These are phyloP conservation scores for Acrocalymma vagum DNA, from an alignment of 2,329 filamentous ascomycete genomes.

Conservation along the genomic window DNA sequence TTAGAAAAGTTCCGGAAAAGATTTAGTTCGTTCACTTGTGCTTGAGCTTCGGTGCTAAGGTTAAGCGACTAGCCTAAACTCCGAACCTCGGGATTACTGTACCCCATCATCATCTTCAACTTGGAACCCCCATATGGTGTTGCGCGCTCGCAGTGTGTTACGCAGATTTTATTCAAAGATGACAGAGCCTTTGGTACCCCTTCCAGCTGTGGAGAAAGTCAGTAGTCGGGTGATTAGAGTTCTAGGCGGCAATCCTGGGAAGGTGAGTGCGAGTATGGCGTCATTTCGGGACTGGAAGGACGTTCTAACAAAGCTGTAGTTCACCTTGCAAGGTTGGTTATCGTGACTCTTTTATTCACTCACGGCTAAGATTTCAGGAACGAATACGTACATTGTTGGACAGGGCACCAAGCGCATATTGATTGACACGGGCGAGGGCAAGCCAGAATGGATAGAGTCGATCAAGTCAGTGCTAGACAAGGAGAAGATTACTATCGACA, in stretches of 20 bases:
- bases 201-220: constrained; percentile 80
- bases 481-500: constrained; percentile 74
- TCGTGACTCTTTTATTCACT: neutral
- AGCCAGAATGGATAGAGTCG: constrained; percentile 73
- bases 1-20: constrained; percentile 26
- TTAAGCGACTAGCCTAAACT: constrained; percentile 36
- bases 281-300: neutral
- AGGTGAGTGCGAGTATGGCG: constrained; percentile 58
- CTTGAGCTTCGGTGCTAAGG: constrained; percentile 28
- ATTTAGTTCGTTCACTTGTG: constrained; percentile 25
- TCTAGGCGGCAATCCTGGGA: constrained; percentile 88
- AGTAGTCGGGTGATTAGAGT: constrained; percentile 83
- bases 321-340: constrained; percentile 67
- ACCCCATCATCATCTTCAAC: too few species aligned
- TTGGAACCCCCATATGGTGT: too few species aligned
- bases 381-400: constrained; percentile 94
- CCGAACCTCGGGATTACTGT: constrained; percentile 23
- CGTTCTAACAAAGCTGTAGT: constrained; percentile 51
- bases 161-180: constrained; percentile 55
- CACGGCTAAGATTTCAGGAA: constrained; percentile 63
- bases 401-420: constrained; percentile 77
- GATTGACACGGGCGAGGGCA: constrained; percentile 90
- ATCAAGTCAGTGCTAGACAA: constrained; percentile 70
- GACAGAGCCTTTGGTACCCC: constrained; percentile 67
- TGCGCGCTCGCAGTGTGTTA: constrained; percentile 23